A percentile compares a stretch with the other conserved stretches of the same genome.
Conservation (phyloP, 2,329 filamentous ascomycete species). For the Helotiales sp. region DNA sequence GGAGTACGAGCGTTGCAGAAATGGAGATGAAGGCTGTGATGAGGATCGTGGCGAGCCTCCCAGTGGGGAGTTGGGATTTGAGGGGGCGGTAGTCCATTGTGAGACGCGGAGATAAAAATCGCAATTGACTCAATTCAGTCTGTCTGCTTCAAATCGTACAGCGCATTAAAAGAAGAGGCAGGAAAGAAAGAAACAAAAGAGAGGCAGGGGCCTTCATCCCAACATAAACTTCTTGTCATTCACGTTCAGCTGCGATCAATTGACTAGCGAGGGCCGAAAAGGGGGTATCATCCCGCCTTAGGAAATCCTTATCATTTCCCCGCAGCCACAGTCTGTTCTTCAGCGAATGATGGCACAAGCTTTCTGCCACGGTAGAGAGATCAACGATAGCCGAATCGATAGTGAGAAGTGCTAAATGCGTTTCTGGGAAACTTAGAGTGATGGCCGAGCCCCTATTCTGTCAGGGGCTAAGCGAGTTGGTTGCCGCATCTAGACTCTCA, state of each 20-base stretch:
- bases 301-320: not conserved
- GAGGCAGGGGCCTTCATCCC: not conserved
- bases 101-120: not conserved
- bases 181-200: not conserved
- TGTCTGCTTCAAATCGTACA: not conserved
- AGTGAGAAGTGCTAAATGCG: not conserved
- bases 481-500: not conserved
- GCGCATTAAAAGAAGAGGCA: not conserved
- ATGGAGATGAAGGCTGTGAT: not conserved
- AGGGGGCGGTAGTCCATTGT: not conserved
- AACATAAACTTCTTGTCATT: not conserved
- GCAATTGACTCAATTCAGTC: not conserved
- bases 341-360: not conserved
- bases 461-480: not conserved
- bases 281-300: not conserved
- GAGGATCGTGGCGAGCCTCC: not conserved
- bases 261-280: not conserved
- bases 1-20: not conserved
- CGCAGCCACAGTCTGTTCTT: not conserved
- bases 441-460: constrained; percentile 1
- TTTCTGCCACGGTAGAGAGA: not conserved
- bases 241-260: not conserved
- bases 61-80: not conserved
- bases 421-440: not conserved
- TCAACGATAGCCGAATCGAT: not conserved